Evolutionary conservation across 2,329 filamentous ascomycete genomes (phyloP).

Genomic region (Teratosphaeriaceae sp.): DNA sequence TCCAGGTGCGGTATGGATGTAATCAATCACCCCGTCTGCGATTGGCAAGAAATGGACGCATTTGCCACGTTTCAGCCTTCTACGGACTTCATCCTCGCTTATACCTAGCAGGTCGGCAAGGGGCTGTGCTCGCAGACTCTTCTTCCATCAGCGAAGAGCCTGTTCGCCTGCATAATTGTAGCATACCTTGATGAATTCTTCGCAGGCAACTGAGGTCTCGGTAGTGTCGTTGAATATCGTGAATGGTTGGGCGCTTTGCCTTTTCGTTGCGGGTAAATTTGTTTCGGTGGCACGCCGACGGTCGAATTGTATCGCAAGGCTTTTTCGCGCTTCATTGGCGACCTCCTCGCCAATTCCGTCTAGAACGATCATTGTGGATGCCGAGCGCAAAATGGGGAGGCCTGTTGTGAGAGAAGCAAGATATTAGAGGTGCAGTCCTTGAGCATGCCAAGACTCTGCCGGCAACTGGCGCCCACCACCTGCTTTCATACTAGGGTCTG

Average conservation of each 20-base stretch:
- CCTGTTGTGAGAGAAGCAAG: not conserved
- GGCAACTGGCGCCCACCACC: no score
- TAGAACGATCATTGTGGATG: not conserved
- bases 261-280: not conserved
- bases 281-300: not conserved
- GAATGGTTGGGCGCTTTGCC: not conserved
- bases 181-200: not conserved
- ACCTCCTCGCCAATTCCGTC: not conserved
- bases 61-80: slow-evolving; percentile 1
- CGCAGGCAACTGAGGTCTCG: not conserved
- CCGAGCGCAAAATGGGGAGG: not conserved
- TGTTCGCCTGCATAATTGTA: no score
- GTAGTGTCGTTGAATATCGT: not conserved
- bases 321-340: not conserved
- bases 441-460: no score
- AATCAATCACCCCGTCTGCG: not conserved
- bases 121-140: not conserved
- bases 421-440: not conserved
- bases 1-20: not conserved
- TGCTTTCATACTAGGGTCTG: no score
- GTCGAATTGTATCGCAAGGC: not conserved
- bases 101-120: not conserved
- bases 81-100: not conserved
- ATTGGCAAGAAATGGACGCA: not conserved
- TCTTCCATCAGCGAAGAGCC: no score